Evolutionary conservation across 441 rosid genomes (phyloP), one percentile per base, ranked within the genome.

Genomic region (Viola pubescens): DNA sequence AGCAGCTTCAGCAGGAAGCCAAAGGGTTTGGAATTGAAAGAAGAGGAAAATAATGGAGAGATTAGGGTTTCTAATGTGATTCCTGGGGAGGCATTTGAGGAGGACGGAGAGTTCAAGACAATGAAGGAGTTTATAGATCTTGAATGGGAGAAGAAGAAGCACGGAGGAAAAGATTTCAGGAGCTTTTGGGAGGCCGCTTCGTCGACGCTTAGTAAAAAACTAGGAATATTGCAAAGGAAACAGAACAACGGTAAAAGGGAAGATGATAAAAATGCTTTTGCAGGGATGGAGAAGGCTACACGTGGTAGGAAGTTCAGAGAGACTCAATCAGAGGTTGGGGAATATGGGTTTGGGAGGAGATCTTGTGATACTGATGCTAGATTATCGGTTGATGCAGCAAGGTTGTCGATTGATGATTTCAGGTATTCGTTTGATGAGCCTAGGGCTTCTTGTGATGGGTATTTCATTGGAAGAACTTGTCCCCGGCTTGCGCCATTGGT

Each of bases 351-450:
- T 54, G 97, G 98, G 12, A 74, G 99, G 74, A 79, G 94, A 63
- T 94, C 99, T 26, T 94, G 99, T 57, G 99, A 94, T 43, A 86
- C 97, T 9, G 99, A 94, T 63, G 96, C 96, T 5, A 70, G 99
- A 60, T 88, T 88, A 71, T 94, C 99, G 0, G 79, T 88, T 4
- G 98, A 92, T 55, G 82, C 85, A 3, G 88, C 82, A 2, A 70
- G 96, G 66, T 71, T 86, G 68, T 88, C 96, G 6, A 61, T 84
- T 1, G 97, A 89, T 64, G 97, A 84, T 58, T 83, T 89, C 3
- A 72, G 91, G 37, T 80, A 81, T 68, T 89, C 94, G 0, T 82
- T 92, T 38, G 96, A 92, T 59, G 96, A 87, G 75, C 98, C 98
- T 3, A 72, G 98, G 70, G 96, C 96, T 68, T 92, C 98, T 0